Conservation (phyloP, 2,329 filamentous ascomycete genomes). For the Boeremia lycopersici region DNA sequence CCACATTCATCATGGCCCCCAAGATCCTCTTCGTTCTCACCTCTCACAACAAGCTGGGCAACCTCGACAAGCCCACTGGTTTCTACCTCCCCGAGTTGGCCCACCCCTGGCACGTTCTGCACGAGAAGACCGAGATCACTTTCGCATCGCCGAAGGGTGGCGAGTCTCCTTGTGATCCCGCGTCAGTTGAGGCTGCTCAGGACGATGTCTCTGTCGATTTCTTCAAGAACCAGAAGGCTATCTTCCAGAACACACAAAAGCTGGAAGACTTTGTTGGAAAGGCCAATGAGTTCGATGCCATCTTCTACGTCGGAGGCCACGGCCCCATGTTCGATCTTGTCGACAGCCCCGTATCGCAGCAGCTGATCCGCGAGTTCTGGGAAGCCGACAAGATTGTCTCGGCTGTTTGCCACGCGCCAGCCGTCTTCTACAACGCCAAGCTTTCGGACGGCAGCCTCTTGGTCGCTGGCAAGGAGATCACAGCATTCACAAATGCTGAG, state of each 20-base stretch:
- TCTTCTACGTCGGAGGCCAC: slow-evolving; percentile 66
- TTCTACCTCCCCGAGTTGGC: slow-evolving; percentile 65
- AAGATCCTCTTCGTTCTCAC: slow-evolving; percentile 76
- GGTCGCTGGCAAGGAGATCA: slow-evolving; percentile 63
- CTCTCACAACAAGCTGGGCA: slow-evolving; percentile 59
- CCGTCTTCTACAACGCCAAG: slow-evolving; percentile 65
- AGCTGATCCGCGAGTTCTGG: slow-evolving; percentile 68
- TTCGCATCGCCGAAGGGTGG: slow-evolving; percentile 50
- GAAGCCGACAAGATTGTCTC: slow-evolving; percentile 66
- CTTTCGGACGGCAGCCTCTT: slow-evolving; percentile 58
- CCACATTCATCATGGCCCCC: slow-evolving; percentile 33
- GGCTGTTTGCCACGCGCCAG: slow-evolving; percentile 73
- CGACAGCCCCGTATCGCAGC: slow-evolving; percentile 61
- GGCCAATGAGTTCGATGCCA: slow-evolving; percentile 65
- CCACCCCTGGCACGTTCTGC: slow-evolving; percentile 49
- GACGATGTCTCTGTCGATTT: slow-evolving; percentile 53
- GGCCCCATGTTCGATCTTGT: slow-evolving; percentile 72
- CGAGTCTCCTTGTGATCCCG: slow-evolving; percentile 46
- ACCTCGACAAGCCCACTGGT: slow-evolving; percentile 61
- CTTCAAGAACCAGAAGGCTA: slow-evolving; percentile 58
- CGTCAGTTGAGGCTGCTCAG: slow-evolving; percentile 50
- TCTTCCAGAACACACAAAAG: slow-evolving; percentile 69
- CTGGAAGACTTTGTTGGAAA: slow-evolving; percentile 63
- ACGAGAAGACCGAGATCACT: slow-evolving; percentile 45
- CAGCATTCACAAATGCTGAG: slow-evolving; percentile 65